Base-by-base conservation (phyloP, 73 alveolate genomes). In the Paramecium caudatum region DNA sequence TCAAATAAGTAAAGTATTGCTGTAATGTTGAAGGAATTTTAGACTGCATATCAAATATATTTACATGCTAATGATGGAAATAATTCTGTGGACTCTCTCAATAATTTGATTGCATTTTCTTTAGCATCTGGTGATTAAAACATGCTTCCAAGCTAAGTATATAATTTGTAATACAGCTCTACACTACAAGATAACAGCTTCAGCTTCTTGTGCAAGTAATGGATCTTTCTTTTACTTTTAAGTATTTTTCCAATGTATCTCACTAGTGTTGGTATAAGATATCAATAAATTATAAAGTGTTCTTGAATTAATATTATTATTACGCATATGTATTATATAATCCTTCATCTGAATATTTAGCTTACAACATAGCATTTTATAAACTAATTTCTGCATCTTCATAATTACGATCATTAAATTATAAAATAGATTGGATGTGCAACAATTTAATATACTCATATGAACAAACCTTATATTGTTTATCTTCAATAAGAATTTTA, bases 351-450 rank as follows among this genome's bases (percentile, higher is more conserved):
- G 30, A 3, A 2, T 4, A 55, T 55, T 55, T 55, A 2, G 80
- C 8, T 55, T 55, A 43, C 2, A 55, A 1, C 80, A 55, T 55
- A 8, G 80, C 80, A 55, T 55, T 55, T 55, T 55, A 55, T 55
- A 10, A 55, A 25, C 30, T 55, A 55, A 55, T 55, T 27, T 55
- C 80, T 55, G 80, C 80, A 23, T 55, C 80, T 55, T 55, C 10
- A 43, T 16, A 55, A 55, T 55, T 55, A 27, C 41, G 3, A 55
- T 55, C 80, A 23, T n/a, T 27, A 10, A 55, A 3, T 55, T 55
- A 55, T 55, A 19, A 55, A 55, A 55, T 55, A 10, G n/a, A n/a
- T n/a, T n/a, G n/a, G n/a, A n/a, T n/a, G n/a, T n/a, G n/a, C n/a
- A n/a, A n/a, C n/a, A n/a, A n/a, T n/a, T n/a, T n/a, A n/a, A n/a